phyloP scores from a whole-genome alignment of 1,284 basidiomycete genomes.

The Meripilus lineatus region DNA sequence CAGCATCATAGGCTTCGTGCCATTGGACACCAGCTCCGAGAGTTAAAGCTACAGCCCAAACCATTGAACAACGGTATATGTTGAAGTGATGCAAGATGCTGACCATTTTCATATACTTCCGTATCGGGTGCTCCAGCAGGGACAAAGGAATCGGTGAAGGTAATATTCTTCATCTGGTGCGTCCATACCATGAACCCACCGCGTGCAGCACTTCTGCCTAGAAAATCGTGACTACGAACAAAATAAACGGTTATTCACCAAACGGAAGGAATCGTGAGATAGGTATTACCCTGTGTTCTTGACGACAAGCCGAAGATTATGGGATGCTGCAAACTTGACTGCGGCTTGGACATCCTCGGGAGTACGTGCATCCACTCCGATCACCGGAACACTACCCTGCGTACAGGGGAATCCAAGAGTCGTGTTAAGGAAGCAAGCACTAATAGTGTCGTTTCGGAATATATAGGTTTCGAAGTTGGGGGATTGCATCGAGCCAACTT shows the following conservation, averaged over 20 bases:
- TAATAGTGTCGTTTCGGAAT: constrained; percentile 34
- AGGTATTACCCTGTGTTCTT: constrained; percentile 48
- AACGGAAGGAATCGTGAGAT: too few species aligned
- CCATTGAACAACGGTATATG: neutral
- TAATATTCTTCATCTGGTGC: constrained; percentile 20
- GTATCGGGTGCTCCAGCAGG: constrained; percentile 15
- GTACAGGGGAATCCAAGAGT: constrained; percentile 34
- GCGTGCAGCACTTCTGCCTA: constrained; percentile 19
- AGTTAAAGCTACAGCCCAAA: constrained; percentile 27
- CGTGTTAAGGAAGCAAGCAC: constrained; percentile 36
- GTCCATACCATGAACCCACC: constrained; percentile 21
- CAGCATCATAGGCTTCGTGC: constrained; percentile 36
- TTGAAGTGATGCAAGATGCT: constrained; percentile 1
- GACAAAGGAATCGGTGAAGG: constrained; percentile 16
- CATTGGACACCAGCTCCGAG: constrained; percentile 42
- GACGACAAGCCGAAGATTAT: constrained; percentile 38
- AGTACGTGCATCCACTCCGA: constrained; percentile 37
- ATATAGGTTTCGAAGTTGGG: constrained; percentile 37
- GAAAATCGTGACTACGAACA: constrained; percentile 17
- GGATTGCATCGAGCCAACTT: constrained; percentile 35
- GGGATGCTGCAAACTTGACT: constrained; percentile 33
- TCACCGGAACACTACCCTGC: constrained; percentile 39
- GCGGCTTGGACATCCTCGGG: constrained; percentile 35
- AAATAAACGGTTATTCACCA: too few species aligned
- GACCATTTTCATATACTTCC: constrained; percentile 14